Evolutionary conservation across 225 moss, liverwort and hornwort genomes (phyloP), one percentile per base, ranked within the genome.

Genomic region (Physcomitrium patens): DNA sequence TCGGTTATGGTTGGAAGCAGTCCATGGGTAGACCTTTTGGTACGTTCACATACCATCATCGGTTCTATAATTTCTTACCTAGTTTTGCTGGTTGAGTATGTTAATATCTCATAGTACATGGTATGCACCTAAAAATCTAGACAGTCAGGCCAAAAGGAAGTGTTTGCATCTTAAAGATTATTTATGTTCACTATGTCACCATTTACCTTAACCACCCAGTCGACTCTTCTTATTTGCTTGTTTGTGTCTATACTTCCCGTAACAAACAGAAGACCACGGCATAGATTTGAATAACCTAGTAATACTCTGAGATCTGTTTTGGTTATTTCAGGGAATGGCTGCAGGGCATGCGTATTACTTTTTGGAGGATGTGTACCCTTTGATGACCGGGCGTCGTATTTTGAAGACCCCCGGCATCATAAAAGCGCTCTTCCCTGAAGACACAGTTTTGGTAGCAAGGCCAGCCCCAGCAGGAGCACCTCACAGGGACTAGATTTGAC

Each of bases 1-100:
- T 90, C 93, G 52, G 77, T 89, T 12, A 89, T 89, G 93, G 90
- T 93, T 56, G 87, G 85, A 51, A 90, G 90, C 80, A 93, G 89
- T 27, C 89, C 93, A 12, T 93, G 93, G 93, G 93, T 93, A 49
- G 93, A 93, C 71, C 88, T 93, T 59, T 73, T 93, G 88, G 92
- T 93, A 88, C 63, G 81, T 59, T 17, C 44, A 23, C 16, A 14
- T 23, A 0, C 58, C 18, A 23, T 53, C 26, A 16, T 22, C 15
- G 60, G 17, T 48, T 71, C 7, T 12, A 60, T 1, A 7, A 31
- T 12, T 62, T 16, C 37, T 11, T 56, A n/a, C 7, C 14, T 23
- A 69, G 8, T 56, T 69, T 22, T 13, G 19, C 6, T 55, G 43
- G 7, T 18, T 41, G 42, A 42, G 14, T 19, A 31, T 19, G 48